These are phyloP conservation scores for Chrysosphaeria jannelii DNA, from an alignment of 2,329 filamentous ascomycete genomes.

Conservation along the genomic window DNA sequence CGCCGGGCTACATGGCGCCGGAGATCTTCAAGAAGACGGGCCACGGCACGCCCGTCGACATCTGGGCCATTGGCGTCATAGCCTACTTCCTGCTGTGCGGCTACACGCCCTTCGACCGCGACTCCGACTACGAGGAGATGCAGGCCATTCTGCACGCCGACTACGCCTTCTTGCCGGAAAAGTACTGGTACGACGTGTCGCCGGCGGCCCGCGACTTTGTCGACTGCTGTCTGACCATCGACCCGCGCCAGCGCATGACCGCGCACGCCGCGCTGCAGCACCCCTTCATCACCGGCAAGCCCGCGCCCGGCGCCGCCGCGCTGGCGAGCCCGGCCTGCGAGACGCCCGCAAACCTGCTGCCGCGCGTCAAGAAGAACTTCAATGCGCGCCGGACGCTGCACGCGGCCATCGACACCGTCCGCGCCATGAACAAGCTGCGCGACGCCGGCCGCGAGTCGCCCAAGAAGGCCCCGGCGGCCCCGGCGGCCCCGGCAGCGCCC, in stretches of 20 bases:
- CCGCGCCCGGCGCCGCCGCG: not conserved
- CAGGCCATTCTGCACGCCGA: slow-evolving; percentile 91
- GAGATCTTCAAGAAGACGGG: slow-evolving; percentile 98
- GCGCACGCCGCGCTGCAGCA: slow-evolving; percentile 49
- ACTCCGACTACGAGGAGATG: slow-evolving; percentile 97
- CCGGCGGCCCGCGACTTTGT: slow-evolving; percentile 74
- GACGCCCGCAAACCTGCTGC: slow-evolving; percentile 28
- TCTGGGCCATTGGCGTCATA: slow-evolving; percentile 96
- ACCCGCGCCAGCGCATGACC: slow-evolving; percentile 65
- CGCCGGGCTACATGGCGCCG: slow-evolving; percentile 94
- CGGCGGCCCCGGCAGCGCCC: too few relatives aligned
- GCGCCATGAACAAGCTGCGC: slow-evolving; percentile 39
- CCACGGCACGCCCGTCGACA: slow-evolving; percentile 90
- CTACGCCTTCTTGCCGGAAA: slow-evolving; percentile 77
- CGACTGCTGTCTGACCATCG: slow-evolving; percentile 66
- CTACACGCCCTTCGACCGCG: slow-evolving; percentile 92
- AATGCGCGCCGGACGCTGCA: slow-evolving; percentile 38
- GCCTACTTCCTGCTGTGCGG: slow-evolving; percentile 96
- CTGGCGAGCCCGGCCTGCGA: slow-evolving; percentile 14
- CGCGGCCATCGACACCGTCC: slow-evolving; percentile 39
- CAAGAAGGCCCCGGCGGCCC: slow-evolving; percentile 34
- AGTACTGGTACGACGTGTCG: slow-evolving; percentile 92
- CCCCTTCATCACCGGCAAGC: slow-evolving; percentile 18
- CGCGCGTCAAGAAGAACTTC: slow-evolving; percentile 46
- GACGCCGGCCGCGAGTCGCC: slow-evolving; percentile 19